Conservation (phyloP, 805 yeast species). For the Yamadazyma paraphyllophila region DNA sequence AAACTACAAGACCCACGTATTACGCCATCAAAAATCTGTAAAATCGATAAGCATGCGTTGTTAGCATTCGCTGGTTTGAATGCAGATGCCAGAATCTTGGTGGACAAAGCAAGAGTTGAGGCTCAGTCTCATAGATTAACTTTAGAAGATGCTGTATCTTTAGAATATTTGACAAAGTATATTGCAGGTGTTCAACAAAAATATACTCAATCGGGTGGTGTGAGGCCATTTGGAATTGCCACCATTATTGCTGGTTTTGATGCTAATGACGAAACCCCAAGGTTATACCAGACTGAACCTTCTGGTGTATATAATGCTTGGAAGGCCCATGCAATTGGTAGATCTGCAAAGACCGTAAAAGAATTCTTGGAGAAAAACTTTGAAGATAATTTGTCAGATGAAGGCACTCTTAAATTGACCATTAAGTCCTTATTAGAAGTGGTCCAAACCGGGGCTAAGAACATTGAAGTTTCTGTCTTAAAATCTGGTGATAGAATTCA, state of each 20-base stretch:
- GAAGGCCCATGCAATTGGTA: constrained; percentile 97
- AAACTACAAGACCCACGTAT: constrained; percentile 95
- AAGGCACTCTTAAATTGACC: constrained; percentile 74
- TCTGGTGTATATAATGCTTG: constrained; percentile 96
- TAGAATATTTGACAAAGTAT: constrained; percentile 89
- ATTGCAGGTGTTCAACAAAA: constrained; percentile 98
- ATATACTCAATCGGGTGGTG: constrained; percentile 98
- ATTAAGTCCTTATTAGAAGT: constrained; percentile 89
- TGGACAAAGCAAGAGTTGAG: constrained; percentile 93
- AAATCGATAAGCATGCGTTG: constrained; percentile 85
- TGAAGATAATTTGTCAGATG: constrained; percentile 58
- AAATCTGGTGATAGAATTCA: constrained; percentile 63
- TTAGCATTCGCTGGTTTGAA: constrained; percentile 95
- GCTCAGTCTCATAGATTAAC: constrained; percentile 93
- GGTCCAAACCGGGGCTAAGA: constrained; percentile 96
- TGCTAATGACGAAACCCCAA: constrained; percentile 75
- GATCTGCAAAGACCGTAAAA: constrained; percentile 90
- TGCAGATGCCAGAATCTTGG: constrained; percentile 95
- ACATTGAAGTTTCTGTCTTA: constrained; percentile 89
- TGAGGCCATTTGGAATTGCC: constrained; percentile 95
- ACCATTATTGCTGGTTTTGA: constrained; percentile 96
- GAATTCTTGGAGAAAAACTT: constrained; percentile 93
- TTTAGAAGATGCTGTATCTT: constrained; percentile 89
- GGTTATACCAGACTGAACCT: constrained; percentile 92
- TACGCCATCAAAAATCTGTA: constrained; percentile 91